Conservation (phyloP, 257 asterid genomes). For the Craterostigma plantagineum region DNA sequence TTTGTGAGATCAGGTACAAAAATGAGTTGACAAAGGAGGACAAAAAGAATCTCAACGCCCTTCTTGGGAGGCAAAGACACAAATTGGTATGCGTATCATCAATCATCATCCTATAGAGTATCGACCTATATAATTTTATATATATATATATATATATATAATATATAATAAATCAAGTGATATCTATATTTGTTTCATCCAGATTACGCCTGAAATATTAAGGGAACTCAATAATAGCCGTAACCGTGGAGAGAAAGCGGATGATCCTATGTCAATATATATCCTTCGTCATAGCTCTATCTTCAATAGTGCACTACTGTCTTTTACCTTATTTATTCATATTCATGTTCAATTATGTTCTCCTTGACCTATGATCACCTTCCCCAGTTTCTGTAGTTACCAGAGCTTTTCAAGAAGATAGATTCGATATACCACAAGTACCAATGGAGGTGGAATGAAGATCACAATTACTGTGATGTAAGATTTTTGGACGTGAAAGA, state of each 20-base stretch:
- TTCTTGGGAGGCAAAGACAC: slow-evolving; percentile 66
- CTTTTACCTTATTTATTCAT: neutral
- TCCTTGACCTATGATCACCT: slow-evolving; percentile 46
- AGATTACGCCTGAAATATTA: slow-evolving; percentile 88
- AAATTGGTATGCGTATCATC: slow-evolving; percentile 37
- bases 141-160: no score
- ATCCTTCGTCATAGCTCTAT: slow-evolving; percentile 36
- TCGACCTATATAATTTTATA: neutral
- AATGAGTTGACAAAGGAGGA: slow-evolving; percentile 75
- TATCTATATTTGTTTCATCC: slow-evolving; percentile 14
- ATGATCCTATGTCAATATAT: slow-evolving; percentile 55
- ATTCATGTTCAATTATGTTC: neutral
- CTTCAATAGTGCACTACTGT: neutral
- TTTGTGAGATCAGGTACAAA: slow-evolving; percentile 40
- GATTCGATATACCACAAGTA: slow-evolving; percentile 77
- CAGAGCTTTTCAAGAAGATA: slow-evolving; percentile 65
- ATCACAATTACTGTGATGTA: no score
- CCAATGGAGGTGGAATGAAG: slow-evolving; percentile 57
- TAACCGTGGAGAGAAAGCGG: slow-evolving; percentile 84
- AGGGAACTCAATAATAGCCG: slow-evolving; percentile 81
- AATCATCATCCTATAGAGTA: slow-evolving; percentile 1
- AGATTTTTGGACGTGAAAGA: no score
- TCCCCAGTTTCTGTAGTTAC: slow-evolving; percentile 41
- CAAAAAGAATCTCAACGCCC: slow-evolving; percentile 37
- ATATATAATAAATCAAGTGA: neutral